Evolutionary conservation across 2,329 filamentous ascomycete species (phyloP).

Genomic region (Colletotrichum lentis): DNA sequence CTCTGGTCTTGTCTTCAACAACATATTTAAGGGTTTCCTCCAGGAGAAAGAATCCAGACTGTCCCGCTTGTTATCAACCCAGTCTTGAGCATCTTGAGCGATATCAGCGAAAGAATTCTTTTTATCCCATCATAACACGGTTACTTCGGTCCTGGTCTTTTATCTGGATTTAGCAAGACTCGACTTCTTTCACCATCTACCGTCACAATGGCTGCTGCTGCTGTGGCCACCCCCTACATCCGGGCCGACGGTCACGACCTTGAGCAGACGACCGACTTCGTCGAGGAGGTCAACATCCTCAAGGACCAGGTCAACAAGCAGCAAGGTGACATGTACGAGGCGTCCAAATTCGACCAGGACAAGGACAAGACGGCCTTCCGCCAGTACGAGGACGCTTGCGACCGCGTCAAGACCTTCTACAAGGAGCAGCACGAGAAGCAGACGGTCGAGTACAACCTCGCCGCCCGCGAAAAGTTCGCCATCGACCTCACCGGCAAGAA

Average conservation of each 20-base stretch:
- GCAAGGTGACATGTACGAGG: constrained; percentile 46
- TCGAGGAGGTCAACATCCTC: constrained; percentile 64
- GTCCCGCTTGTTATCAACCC: neutral
- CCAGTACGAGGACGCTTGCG: constrained; percentile 83
- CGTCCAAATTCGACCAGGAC: constrained; percentile 73
- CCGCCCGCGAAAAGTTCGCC: constrained; percentile 67
- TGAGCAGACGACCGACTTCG: constrained; percentile 56
- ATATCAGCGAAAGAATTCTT: neutral
- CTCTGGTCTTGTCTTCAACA: constrained; percentile 28
- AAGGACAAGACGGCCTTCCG: constrained; percentile 85
- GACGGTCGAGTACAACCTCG: constrained; percentile 84
- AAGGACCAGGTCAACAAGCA: constrained; percentile 48
- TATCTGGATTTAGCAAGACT: neutral
- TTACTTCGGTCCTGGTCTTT: neutral
- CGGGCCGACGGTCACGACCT: constrained; percentile 47
- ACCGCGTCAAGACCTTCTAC: constrained; percentile 89
- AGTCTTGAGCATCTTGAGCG: constrained; percentile 7
- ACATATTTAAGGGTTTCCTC: constrained; percentile 34
- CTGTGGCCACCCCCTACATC: constrained; percentile 24
- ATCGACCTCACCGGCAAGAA: constrained; percentile 66
- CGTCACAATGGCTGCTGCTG: constrained; percentile 34
- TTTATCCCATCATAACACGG: neutral
- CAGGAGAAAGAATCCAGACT: neutral
- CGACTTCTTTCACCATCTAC: neutral
- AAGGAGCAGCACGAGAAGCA: constrained; percentile 74